Base-by-base conservation (phyloP, 2,329 filamentous ascomycete genomes). In the Exophiala oligosperma region DNA sequence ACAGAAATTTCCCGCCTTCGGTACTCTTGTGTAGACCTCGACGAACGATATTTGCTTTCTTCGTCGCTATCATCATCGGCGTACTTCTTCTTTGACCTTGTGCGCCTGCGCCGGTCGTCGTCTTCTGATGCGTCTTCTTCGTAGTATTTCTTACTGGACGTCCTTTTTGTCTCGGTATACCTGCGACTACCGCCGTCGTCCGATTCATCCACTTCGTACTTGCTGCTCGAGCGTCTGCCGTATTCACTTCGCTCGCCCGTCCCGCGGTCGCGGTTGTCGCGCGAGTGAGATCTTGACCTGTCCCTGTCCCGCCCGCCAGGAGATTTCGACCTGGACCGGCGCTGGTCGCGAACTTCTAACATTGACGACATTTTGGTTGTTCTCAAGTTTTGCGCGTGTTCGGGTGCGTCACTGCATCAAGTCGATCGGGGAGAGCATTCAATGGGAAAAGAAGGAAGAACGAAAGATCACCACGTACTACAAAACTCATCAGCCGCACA, bases 241-340 rank as follows among this genome's bases (percentile, higher is more conserved):
- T 59, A 54, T 28, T 64, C 59, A 24, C 54, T 49, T 9, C 69
- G 66, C 23, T 72, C 69, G 26, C 69, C 70, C 11, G 72, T 67
- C 11, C 62, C 67, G 41, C 74, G 71, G 52, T 59, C 66, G 46
- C 74, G 72, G 52, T 59, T 68, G 60, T 77, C 74, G 69, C 75
- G 75, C 66, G 76, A 77, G 53, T 71, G 71, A 47, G 76, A 77
- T 58, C 74, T 74, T 44, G 77, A 75, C 46, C 73, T 69, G 61
- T 64, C 70, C 49, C 64, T 54, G 38, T 69, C 68, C 32, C 71
- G 70, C 28, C 74, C 73, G 56, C 72, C 67, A 35, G 76, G 76
- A 35, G 76, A 78, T 61, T 74, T 77, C 61, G 76, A 78, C 54
- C 77, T 72, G 61, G 72, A 73, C 56, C 76, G 75, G 63, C 64